Conservation (phyloP, 2,329 filamentous ascomycete genomes). For the Penicillium vulpinum region DNA sequence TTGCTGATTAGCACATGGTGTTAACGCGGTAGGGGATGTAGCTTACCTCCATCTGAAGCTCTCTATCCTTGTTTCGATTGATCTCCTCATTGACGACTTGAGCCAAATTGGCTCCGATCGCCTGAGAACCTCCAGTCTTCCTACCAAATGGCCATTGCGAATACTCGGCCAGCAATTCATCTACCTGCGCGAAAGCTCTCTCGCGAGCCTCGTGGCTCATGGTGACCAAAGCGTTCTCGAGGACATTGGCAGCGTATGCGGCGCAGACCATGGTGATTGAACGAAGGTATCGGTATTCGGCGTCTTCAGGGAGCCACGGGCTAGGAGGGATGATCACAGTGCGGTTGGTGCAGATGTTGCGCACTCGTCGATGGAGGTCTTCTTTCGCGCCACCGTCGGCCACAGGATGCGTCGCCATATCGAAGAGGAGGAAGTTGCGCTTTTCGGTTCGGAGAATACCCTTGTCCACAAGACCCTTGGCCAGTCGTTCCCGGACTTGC, state of each 20-base stretch:
- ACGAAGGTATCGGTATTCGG: constrained; percentile 89
- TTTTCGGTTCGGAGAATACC: constrained; percentile 98
- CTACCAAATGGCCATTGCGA: constrained; percentile 96
- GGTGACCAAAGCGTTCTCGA: constrained; percentile 94
- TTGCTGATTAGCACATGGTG: constrained; percentile 17
- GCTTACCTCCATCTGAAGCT: constrained; percentile 89
- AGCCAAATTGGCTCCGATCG: constrained; percentile 88
- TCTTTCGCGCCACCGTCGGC: constrained; percentile 96
- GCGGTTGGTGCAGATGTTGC: constrained; percentile 87
- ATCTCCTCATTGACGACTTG: constrained; percentile 86
- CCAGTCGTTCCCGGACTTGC: constrained; percentile 94
- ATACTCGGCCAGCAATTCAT: constrained; percentile 92
- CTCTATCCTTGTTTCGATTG: constrained; percentile 83
- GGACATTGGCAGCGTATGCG: constrained; percentile 94
- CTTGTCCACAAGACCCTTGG: constrained; percentile 97
- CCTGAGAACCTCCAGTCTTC: constrained; percentile 71
- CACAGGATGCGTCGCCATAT: constrained; percentile 98
- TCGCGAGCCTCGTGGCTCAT: constrained; percentile 93
- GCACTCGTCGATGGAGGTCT: constrained; percentile 88
- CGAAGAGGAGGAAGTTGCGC: constrained; percentile 98
- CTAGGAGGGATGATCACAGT: constrained; percentile 85
- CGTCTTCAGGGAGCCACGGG: constrained; percentile 88
- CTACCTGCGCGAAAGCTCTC: constrained; percentile 92
- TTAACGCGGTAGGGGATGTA: not conserved
- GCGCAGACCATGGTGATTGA: constrained; percentile 97